Evolutionary conservation across 208 protist genomes (phyloP).

Genomic region (Strigomonas oncopelti): DNA sequence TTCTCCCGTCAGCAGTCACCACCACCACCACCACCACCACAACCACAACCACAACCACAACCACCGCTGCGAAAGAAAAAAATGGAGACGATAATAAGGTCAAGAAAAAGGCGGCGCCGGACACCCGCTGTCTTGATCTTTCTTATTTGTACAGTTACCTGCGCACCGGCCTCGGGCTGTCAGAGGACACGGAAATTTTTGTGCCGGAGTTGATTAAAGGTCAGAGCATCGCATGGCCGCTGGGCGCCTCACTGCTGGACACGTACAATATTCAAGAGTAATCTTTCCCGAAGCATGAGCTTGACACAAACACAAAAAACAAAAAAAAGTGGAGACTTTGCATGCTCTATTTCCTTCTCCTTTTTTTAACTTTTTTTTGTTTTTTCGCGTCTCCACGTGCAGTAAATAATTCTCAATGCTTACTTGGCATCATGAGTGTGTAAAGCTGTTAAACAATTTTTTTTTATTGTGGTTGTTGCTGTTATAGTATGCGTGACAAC

Average conservation of each 20-base stretch:
- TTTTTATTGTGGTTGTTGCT: background rate
- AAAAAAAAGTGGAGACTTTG: background rate
- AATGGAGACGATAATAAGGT: conserved; percentile 2
- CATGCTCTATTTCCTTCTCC: background rate
- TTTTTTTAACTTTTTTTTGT: conserved; percentile 10
- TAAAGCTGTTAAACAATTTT: background rate
- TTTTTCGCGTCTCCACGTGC: background rate
- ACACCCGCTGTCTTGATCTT: conserved; percentile 65
- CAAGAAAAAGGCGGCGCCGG: background rate
- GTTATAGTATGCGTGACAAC: background rate
- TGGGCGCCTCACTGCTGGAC: conserved; percentile 59
- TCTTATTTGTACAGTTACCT: conserved; percentile 76
- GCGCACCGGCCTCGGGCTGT: conserved; percentile 42
- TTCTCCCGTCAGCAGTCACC: background rate
- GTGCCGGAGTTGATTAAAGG: conserved; percentile 61
- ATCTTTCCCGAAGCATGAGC: no score
- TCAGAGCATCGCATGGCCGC: conserved; percentile 68
- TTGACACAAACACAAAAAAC: no score
- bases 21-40: background rate
- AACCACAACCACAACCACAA: background rate
- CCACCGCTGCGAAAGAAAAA: background rate
- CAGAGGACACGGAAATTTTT: conserved; percentile 26
- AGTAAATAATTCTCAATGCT: background rate
- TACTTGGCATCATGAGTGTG: background rate
- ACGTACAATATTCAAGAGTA: conserved; percentile 11